These are phyloP conservation scores for Boletellus deceptivus DNA, from an alignment of 1,284 basidiomycete genomes.

Conservation along the genomic window DNA sequence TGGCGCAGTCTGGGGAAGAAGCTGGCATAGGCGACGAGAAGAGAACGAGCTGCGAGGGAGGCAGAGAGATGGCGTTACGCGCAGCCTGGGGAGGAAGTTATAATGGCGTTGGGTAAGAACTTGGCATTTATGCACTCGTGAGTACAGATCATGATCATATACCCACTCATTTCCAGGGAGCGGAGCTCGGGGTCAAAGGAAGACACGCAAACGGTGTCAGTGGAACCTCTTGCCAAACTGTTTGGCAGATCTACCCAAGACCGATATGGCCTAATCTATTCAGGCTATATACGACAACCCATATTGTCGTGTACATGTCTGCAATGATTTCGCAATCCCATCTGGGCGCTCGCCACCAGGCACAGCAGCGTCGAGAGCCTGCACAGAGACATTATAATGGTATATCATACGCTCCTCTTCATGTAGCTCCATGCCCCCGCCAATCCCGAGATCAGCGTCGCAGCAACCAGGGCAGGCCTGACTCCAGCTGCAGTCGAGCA, in stretches of 20 bases:
- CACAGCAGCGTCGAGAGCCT: constrained; percentile 14
- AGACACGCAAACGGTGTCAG: constrained; percentile 41
- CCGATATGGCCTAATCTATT: constrained; percentile 45
- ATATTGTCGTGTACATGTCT: too few species aligned
- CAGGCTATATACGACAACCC: constrained; percentile 36
- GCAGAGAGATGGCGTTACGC: constrained; percentile 20
- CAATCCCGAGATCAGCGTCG: constrained; percentile 82
- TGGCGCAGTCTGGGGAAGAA: constrained; percentile 26
- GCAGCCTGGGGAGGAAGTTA: constrained; percentile 28
- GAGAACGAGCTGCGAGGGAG: constrained; percentile 22
- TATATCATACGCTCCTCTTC: constrained; percentile 72
- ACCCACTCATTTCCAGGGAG: constrained; percentile 42
- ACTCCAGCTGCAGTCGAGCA: constrained; percentile 72
- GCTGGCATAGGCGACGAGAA: constrained; percentile 31
- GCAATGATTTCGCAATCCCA: constrained; percentile 29
- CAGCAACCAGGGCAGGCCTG: constrained; percentile 84
- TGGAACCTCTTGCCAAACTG: constrained; percentile 43
- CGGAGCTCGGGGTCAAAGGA: constrained; percentile 44
- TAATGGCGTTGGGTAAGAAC: constrained; percentile 35
- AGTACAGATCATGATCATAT: constrained; percentile 38
- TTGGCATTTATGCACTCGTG: constrained; percentile 39
- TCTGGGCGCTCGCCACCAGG: constrained; percentile 38
- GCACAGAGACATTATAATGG: constrained; percentile 48
- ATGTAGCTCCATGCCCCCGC: constrained; percentile 92
- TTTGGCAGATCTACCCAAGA: constrained; percentile 46